A percentile compares a stretch with the other conserved stretches of the same genome.
phyloP scores from a whole-genome alignment of 495 filamentous ascomycete species.

The Aspergillus nidulans region DNA sequence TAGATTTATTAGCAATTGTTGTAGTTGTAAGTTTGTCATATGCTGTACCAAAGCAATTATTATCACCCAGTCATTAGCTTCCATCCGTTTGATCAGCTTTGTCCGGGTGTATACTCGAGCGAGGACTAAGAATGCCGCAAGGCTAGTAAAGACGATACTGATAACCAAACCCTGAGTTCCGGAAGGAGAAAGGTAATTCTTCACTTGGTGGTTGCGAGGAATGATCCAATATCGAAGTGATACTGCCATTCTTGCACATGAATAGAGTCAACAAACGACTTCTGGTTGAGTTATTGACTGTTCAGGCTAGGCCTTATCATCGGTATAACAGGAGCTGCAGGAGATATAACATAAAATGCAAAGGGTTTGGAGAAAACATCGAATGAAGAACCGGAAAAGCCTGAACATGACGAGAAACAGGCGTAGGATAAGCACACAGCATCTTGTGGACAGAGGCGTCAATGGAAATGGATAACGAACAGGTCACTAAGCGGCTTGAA shows the following conservation, averaged over 20 bases:
- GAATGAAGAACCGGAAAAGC: not conserved
- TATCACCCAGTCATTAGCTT: constrained; percentile 44
- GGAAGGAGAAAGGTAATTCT: constrained; percentile 21
- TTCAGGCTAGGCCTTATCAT: not conserved
- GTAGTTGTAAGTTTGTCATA: not conserved
- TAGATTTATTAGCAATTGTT: not conserved
- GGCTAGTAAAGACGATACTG: constrained; percentile 34
- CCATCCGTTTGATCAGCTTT: constrained; percentile 32
- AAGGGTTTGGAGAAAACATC: not conserved
- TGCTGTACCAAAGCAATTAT: constrained; percentile 31
- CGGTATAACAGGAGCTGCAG: not conserved
- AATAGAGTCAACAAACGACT: not conserved
- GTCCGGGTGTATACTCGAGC: constrained; percentile 37
- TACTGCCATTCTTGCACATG: constrained; percentile 17
- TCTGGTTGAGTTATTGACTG: not conserved
- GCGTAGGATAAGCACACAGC: not conserved
- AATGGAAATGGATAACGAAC: not conserved
- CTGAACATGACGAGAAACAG: not conserved
- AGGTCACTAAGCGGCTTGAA: not conserved
- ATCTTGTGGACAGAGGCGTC: not conserved
- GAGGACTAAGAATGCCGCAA: constrained; percentile 34
- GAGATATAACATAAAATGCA: not conserved
- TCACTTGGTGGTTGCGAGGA: constrained; percentile 14
- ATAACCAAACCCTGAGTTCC: constrained; percentile 28
- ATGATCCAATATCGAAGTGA: constrained; percentile 15